These are phyloP conservation scores for Noccaea caerulescens DNA, from an alignment of 345 rosid genomes.

Conservation along the genomic window DNA sequence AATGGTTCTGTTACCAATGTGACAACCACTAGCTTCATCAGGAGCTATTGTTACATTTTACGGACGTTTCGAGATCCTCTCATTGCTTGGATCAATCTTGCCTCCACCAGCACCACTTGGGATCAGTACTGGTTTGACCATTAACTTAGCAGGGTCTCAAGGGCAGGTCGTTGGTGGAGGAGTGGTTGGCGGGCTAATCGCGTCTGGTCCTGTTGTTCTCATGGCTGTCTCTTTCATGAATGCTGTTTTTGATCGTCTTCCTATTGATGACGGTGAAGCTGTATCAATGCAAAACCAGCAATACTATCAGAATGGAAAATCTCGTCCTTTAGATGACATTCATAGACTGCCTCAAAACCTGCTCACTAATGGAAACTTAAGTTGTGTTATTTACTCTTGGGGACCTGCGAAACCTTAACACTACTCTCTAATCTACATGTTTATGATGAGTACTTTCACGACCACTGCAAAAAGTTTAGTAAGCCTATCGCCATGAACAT, in stretches of 20 bases:
- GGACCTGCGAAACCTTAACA: slow-evolving; percentile 55
- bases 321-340: slow-evolving; percentile 62
- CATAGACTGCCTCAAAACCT: slow-evolving; percentile 74
- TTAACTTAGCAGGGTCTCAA: slow-evolving; percentile 89
- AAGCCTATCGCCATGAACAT: too few species aligned
- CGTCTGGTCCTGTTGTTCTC: slow-evolving; percentile 92
- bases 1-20: slow-evolving; percentile 90
- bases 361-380: slow-evolving; percentile 58
- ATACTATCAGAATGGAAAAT: slow-evolving; percentile 59
- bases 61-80: slow-evolving; percentile 93
- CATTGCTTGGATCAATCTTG: slow-evolving; percentile 85
- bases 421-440: slow-evolving; percentile 1
- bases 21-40: slow-evolving; percentile 73
- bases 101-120: slow-evolving; percentile 94
- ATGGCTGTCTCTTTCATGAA: slow-evolving; percentile 95
- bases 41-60: slow-evolving; percentile 88
- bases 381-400: slow-evolving; percentile 75
- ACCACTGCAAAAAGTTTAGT: too few species aligned
- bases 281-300: slow-evolving; percentile 54
- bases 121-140: slow-evolving; percentile 70
- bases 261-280: slow-evolving; percentile 72
- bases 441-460: too few species aligned
- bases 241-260: slow-evolving; percentile 87
- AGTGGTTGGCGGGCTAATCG: slow-evolving; percentile 82
- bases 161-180: slow-evolving; percentile 98